These are phyloP conservation scores for Penicillium samsonianum DNA, from an alignment of 495 filamentous ascomycete genomes.

Conservation along the genomic window DNA sequence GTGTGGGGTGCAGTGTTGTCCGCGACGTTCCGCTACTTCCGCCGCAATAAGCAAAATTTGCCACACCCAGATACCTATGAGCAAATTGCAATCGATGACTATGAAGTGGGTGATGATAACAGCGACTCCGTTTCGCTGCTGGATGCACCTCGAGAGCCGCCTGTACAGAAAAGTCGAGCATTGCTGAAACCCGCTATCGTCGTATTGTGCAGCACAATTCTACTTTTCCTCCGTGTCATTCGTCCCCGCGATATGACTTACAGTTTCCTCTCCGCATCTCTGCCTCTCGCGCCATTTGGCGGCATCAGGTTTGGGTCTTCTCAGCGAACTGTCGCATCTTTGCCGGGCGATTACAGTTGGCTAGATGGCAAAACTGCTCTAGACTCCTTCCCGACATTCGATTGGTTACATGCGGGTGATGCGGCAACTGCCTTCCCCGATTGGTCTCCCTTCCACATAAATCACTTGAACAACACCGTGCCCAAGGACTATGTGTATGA, in stretches of 20 bases:
- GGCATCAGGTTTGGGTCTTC: slow-evolving; percentile 4
- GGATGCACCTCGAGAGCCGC: slow-evolving; percentile 3
- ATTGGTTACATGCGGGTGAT: slow-evolving; percentile 15
- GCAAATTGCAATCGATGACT: slow-evolving; percentile 20
- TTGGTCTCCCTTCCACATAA: slow-evolving; percentile 19
- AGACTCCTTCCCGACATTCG: slow-evolving; percentile 18
- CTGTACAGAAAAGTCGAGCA: not conserved
- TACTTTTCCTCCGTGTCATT: slow-evolving; percentile 14
- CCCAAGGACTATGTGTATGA: not conserved
- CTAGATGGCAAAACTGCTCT: slow-evolving; percentile 15
- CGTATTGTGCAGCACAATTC: not conserved
- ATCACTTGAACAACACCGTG: not conserved
- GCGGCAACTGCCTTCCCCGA: slow-evolving; percentile 13
- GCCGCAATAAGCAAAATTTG: not conserved
- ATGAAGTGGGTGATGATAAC: slow-evolving; percentile 16
- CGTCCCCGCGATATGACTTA: slow-evolving; percentile 18
- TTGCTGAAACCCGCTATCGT: slow-evolving; percentile 6
- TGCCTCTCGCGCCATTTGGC: slow-evolving; percentile 19
- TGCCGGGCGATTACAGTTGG: slow-evolving; percentile 16
- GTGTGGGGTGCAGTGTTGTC: slow-evolving; percentile 15
- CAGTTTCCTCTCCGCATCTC: slow-evolving; percentile 16
- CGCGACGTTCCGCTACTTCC: slow-evolving; percentile 2
- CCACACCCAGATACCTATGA: slow-evolving; percentile 13
- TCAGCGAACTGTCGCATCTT: not conserved
- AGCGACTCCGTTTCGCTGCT: slow-evolving; percentile 11